Base-by-base conservation (phyloP, 306 rosid species). In the Pterocarpus santalinus region DNA sequence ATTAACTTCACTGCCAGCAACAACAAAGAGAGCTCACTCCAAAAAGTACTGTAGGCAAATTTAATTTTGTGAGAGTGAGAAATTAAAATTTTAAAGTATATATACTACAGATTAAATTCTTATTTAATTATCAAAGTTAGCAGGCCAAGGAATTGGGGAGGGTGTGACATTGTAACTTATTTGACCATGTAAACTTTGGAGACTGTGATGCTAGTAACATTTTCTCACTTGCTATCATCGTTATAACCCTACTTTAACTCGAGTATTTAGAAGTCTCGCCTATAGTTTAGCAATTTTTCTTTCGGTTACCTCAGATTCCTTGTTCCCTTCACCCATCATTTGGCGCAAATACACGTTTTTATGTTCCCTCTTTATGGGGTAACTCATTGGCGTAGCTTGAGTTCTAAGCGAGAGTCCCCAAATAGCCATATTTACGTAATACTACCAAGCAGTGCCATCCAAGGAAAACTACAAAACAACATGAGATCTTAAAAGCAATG, bases 111-210 rank as follows among this genome's bases (percentile, higher is more conserved):
- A 51, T 2, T 12, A 43, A 6, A 43, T 14, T 51, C 16, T 38
- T 83, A 80, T 84, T 53, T 57, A 76, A 70, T 65, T 72, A 36
- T 43, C 68, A 66, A 22, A 79, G 44, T 85, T 82, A 82, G 92
- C 71, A 85, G 84, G 92, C 89, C 90, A 87, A 84, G 83, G 81
- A 85, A 87, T 81, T 86, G 89, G 91, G 90, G 86, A 88, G 79
- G 90, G 91, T 84, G 89, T 73, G 80, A 78, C 34, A 68, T 83
- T 75, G 77, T 75, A 70, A 75, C 80, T 79, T 44, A 75, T 88
- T 92, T 88, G 94, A 92, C 92, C 88, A 76, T 16, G 44, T 36
- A 11, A 70, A 53, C 86, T 62, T 90, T 41, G 93, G 83, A 90
- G 89, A 90, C 91, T 69, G 89, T 85, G 85, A 78, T 39, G 75